These are phyloP conservation scores for Whalleya microplaca DNA, from an alignment of 2,329 filamentous ascomycete genomes.

Conservation along the genomic window DNA sequence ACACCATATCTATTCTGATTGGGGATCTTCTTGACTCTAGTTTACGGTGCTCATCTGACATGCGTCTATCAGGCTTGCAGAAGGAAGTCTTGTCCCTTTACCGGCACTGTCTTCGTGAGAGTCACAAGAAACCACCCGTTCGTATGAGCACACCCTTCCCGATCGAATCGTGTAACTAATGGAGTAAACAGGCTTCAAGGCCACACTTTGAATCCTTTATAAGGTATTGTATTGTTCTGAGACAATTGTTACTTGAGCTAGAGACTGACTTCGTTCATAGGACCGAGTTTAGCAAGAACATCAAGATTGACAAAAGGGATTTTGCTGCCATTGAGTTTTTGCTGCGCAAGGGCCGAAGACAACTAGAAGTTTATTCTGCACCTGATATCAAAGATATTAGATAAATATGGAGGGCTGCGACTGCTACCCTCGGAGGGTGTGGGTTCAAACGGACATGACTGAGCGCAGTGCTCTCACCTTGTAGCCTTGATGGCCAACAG, in stretches of 20 bases:
- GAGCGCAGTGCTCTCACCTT: background rate
- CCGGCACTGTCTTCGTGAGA: slow-evolving; percentile 80
- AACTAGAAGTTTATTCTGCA: slow-evolving; percentile 81
- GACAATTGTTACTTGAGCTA: background rate
- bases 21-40: background rate
- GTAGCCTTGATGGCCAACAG: no score
- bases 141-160: slow-evolving; percentile 29
- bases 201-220: slow-evolving; percentile 67
- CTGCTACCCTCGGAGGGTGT: background rate
- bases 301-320: slow-evolving; percentile 76
- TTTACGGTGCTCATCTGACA: slow-evolving; percentile 16
- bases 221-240: slow-evolving; percentile 49
- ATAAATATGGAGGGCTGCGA: background rate
- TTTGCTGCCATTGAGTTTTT: slow-evolving; percentile 86
- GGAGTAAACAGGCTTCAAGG: slow-evolving; percentile 51
- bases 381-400: slow-evolving; percentile 78
- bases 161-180: slow-evolving; percentile 5
- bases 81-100: slow-evolving; percentile 86
- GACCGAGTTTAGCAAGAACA: slow-evolving; percentile 75
- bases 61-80: slow-evolving; percentile 83
- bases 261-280: slow-evolving; percentile 45
- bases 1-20: background rate
- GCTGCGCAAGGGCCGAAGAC: slow-evolving; percentile 77
- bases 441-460: background rate
- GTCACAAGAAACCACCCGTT: slow-evolving; percentile 78